Evolutionary conservation across 176 grass and related monocot genomes (phyloP).

Genomic region (Lolium rigidum): DNA sequence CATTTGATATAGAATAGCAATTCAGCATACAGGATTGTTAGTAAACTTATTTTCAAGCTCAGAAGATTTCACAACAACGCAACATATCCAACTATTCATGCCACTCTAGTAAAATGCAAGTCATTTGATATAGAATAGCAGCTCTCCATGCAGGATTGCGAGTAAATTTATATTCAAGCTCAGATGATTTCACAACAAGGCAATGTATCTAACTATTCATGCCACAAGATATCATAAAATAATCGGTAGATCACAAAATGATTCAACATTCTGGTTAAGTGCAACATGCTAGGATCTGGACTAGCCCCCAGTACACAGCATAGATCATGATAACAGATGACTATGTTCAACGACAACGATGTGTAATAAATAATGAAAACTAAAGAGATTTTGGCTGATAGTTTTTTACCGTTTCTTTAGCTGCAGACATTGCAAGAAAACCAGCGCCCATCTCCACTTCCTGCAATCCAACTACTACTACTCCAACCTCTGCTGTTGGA

Average conservation of each 20-base stretch:
- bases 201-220: conserved; percentile 16
- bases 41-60: conserved; percentile 15
- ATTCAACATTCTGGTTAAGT: neutral
- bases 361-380: conserved; percentile 4
- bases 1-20: conserved; percentile 35
- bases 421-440: conserved; percentile 86
- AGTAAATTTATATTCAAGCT: conserved; percentile 20
- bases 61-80: conserved; percentile 25
- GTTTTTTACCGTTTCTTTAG: conserved; percentile 73
- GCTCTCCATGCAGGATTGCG: neutral
- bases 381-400: too few species aligned
- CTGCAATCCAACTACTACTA: conserved; percentile 87
- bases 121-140: conserved; percentile 36
- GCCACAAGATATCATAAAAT: conserved; percentile 15
- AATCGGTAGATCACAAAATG: conserved; percentile 17
- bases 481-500: conserved; percentile 60
- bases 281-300: conserved; percentile 19
- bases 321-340: conserved; percentile 22
- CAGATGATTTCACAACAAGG: conserved; percentile 26
- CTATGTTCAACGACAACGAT: conserved; percentile 14
- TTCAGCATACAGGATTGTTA: neutral
- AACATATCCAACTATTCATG: conserved; percentile 23
- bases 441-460: conserved; percentile 94
- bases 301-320: neutral
- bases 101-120: neutral